Evolutionary conservation across 2,329 filamentous ascomycete species (phyloP), one percentile per base, ranked within the genome.

Genomic region (Talaromyces pinophilus): DNA sequence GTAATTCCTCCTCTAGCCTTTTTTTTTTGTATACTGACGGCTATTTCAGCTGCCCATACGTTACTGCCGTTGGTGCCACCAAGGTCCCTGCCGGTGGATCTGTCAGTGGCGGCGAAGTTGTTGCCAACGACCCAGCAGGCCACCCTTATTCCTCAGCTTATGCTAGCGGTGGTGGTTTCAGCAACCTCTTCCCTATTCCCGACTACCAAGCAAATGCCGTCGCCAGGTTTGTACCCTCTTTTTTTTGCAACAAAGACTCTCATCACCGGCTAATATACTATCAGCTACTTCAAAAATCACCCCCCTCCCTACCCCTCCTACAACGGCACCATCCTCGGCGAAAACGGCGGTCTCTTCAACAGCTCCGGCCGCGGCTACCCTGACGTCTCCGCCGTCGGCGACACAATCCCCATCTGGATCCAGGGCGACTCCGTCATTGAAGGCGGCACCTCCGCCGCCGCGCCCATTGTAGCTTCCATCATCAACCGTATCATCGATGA

Each of bases 401-500:
- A 64, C 62, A 46, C 22, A 11, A 64, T 64, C 8, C 62, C 62
- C n/a, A 64, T 64, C 28, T 64, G 17, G 25, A 38, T 59, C 30
- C 19, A 15, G 0, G 50, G 50, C 40, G 52, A 55, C 13, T 40
- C 38, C 25, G 25, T 42, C 38, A 55, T 55, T 17, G 40, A 42
- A 57, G 62, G 50, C 8, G 62, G 62, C 4, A 64, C 62, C 0
- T 79, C 76, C 28, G 85, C 86, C 46, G 83, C 87, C 0, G 77
- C 85, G 0, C 89, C 89, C 0, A 78, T 86, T 0, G 85, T 87
- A 30, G 84, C 86, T 0, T 84, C 82, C 8, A 80, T 90, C 61
- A 78, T 91, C 50, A 80, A 85, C 1, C 81, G 90, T 4, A 77
- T 90, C 65, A 90, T 90, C 70, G 87, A 90, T 70, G 86, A 84